Conservation (phyloP, 805 yeast species). For the Blastobotrys terrestris region DNA sequence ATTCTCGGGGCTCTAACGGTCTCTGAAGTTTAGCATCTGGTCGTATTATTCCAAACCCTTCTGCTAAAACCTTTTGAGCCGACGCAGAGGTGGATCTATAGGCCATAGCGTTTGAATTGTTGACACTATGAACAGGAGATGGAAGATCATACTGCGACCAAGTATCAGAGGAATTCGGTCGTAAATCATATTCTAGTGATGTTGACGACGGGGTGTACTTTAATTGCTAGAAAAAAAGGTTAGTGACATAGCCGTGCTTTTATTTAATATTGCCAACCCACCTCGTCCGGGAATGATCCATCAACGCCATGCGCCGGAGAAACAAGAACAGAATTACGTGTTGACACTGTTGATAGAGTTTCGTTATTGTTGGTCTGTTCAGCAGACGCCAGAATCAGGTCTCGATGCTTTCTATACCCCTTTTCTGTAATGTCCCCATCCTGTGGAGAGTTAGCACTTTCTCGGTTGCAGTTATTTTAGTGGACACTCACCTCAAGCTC, state of each 20-base stretch:
- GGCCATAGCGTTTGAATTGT: neutral
- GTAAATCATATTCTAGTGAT: neutral
- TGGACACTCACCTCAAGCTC: slow-evolving; percentile 38
- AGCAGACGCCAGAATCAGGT: slow-evolving; percentile 31
- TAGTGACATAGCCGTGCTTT: too few relatives aligned
- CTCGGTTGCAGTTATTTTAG: neutral
- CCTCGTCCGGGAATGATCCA: neutral
- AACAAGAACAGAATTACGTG: neutral
- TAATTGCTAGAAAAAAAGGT: neutral
- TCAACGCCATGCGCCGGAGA: neutral
- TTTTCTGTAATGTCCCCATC: slow-evolving; percentile 72
- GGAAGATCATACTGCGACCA: slow-evolving; percentile 1
- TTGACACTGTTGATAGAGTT: slow-evolving; percentile 7
- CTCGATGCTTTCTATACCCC: slow-evolving; percentile 60
- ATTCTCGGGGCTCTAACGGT: slow-evolving; percentile 59
- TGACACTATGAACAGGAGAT: neutral
- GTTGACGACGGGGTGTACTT: neutral
- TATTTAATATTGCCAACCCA: neutral
- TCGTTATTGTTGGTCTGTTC: slow-evolving; percentile 8
- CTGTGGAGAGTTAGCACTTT: slow-evolving; percentile 11
- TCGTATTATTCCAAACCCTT: neutral
- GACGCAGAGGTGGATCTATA: slow-evolving; percentile 13
- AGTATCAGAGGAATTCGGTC: neutral
- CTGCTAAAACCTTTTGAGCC: slow-evolving; percentile 11
- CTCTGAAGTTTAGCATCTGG: slow-evolving; percentile 37